phyloP scores from a whole-genome alignment of 768 basidiomycete species.

The Fistulinella prunicolor region DNA sequence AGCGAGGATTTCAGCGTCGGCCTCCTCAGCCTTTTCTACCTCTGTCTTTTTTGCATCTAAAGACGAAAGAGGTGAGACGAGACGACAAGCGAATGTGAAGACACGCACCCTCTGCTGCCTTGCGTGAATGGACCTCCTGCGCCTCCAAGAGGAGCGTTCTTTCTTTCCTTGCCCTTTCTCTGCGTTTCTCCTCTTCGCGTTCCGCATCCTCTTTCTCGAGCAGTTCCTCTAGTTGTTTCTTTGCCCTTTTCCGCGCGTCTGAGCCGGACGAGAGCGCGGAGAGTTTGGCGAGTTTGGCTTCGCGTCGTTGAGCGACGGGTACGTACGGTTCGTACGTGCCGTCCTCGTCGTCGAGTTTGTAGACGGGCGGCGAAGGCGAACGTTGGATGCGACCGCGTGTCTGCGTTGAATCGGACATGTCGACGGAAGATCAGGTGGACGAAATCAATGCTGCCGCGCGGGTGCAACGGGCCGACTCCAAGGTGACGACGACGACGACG shows the following conservation, averaged over 20 bases:
- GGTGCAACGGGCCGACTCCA: too few species aligned
- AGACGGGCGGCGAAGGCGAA: slow-evolving; percentile 55
- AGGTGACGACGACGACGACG: slow-evolving; percentile 7
- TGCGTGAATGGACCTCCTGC: slow-evolving; percentile 87
- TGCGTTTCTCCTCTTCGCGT: slow-evolving; percentile 71
- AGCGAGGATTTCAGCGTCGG: slow-evolving; percentile 85
- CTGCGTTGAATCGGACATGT: slow-evolving; percentile 32
- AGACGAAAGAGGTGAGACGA: slow-evolving; percentile 14
- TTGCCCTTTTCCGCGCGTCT: slow-evolving; percentile 47
- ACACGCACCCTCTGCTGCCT: slow-evolving; percentile 71
- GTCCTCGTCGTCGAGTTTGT: slow-evolving; percentile 59
- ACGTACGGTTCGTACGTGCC: slow-evolving; percentile 81
- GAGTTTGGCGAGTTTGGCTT: slow-evolving; percentile 76
- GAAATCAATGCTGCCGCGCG: too few species aligned
- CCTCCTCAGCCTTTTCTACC: slow-evolving; percentile 81
- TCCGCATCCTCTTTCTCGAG: slow-evolving; percentile 67
- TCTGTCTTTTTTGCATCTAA: slow-evolving; percentile 85
- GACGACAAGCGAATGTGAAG: neutral
- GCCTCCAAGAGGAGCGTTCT: slow-evolving; percentile 89
- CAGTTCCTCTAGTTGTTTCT: slow-evolving; percentile 52
- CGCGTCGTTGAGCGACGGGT: slow-evolving; percentile 80
- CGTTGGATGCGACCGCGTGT: slow-evolving; percentile 55
- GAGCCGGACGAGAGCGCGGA: slow-evolving; percentile 56
- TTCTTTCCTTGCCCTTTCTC: slow-evolving; percentile 78
- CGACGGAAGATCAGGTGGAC: neutral